phyloP scores from a whole-genome alignment of 768 basidiomycete species.

The Strobilomyces echinocephalus region DNA sequence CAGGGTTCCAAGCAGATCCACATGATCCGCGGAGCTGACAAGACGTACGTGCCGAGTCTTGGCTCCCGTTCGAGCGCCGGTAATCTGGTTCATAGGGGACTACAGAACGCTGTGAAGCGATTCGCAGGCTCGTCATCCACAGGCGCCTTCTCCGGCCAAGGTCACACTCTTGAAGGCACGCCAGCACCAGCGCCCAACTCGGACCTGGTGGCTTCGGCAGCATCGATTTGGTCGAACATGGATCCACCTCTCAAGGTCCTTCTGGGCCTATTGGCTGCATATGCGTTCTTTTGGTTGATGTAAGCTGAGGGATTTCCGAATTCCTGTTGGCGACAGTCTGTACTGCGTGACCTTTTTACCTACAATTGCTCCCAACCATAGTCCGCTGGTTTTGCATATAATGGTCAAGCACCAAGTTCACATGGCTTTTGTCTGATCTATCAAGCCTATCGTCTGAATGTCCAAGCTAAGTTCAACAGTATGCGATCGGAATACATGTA shows the following conservation, averaged over 20 bases:
- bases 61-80: constrained; percentile 1
- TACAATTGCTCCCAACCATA: not conserved
- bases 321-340: not conserved
- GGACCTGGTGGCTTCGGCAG: constrained; percentile 31
- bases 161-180: constrained; percentile 63
- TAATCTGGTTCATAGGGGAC: constrained; percentile 38
- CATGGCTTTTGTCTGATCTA: not conserved
- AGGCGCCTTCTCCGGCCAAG: constrained; percentile 62
- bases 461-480: not conserved
- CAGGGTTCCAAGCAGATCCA: constrained; percentile 64
- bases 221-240: constrained; percentile 42
- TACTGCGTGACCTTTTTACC: not conserved
- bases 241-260: constrained; percentile 68
- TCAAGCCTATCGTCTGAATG: not conserved
- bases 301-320: constrained; percentile 7
- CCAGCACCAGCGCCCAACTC: constrained; percentile 33
- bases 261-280: constrained; percentile 57
- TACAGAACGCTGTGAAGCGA: constrained; percentile 55
- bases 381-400: too few relatives aligned
- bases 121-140: constrained; percentile 41
- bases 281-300: constrained; percentile 50
- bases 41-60: constrained; percentile 39
- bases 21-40: constrained; percentile 69
- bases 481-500: not conserved
- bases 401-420: not conserved